Base-by-base conservation (phyloP, 768 basidiomycete genomes). In the Suillus americanus region DNA sequence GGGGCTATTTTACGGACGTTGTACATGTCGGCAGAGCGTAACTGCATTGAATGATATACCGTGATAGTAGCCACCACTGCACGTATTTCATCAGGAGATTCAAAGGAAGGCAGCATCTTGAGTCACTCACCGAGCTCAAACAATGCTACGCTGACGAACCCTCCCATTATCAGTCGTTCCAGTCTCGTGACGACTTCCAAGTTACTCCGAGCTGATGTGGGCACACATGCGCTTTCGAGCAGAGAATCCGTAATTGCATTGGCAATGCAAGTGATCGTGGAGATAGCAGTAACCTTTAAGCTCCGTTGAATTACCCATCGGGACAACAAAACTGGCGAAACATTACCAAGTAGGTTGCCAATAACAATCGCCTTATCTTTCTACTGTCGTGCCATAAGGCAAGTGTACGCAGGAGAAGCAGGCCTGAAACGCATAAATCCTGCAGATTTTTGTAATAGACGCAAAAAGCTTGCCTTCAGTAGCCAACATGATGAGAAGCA, bases 381-480 rank as follows among this genome's bases (percentile, higher is more conserved):
- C 5, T 33, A 37, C 46, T 51, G 25, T 38, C 12, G 33, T 60
- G 46, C 62, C 62, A 64, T 5, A 66, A 54, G 5, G 65, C 65
- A 38, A 63, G 62, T 12, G 62, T 63, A 43, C 65, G 65, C 20
- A 66, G 57, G 25, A 66, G 51, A 37, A 66, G 63, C 9, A 66
- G 60, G 10, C 65, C 65, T 66, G 37, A 46, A 61, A 23, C 2
- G 6, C n/a, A 51, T 25, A 25, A 25, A 48, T 30, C 16, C 14
- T 41, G 6, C 35, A 16, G 30, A 7, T 38, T n/a, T 33, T 35
- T 38, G 7, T 46, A 38, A 3, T 16, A 33, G 7, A 55, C 16
- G 33, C 33, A 18, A 30, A 9, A 13, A 25, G 33, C 16, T 8
- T n/a, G 40, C 65, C 65, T 64, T 66, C 65, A 2, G 65, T 30